Percentiles rank a stretch among this genome's conserved stretches.
Evolutionary conservation across 2,329 filamentous ascomycete genomes (phyloP).

Genomic region (Penicillium sp.): DNA sequence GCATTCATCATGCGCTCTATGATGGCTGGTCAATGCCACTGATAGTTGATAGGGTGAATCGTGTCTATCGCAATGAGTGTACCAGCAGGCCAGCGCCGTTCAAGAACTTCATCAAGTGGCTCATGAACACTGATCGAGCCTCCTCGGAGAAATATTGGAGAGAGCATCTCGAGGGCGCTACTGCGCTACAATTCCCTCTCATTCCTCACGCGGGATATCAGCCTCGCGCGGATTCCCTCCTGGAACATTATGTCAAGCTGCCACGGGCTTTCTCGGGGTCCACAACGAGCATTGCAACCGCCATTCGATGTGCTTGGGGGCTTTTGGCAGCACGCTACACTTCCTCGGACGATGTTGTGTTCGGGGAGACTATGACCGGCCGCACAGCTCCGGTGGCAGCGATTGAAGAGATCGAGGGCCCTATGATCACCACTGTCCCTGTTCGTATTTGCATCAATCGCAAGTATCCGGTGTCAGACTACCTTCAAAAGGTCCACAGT

Average conservation of each 20-base stretch:
- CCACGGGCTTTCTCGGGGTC: conserved; percentile 29
- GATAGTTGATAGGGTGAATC: conserved; percentile 32
- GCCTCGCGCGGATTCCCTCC: conserved; percentile 33
- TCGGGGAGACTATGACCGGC: conserved; percentile 45
- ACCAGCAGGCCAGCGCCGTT: conserved; percentile 32
- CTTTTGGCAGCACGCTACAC: conserved; percentile 38
- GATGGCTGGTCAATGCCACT: conserved; percentile 40
- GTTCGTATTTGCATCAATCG: conserved; percentile 37
- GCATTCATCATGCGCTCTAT: conserved; percentile 41
- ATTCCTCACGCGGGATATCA: conserved; percentile 50
- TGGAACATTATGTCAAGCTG: conserved; percentile 27
- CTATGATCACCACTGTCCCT: conserved; percentile 45
- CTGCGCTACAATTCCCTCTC: conserved; percentile 47
- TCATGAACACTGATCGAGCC: conserved; percentile 39
- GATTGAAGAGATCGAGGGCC: conserved; percentile 43
- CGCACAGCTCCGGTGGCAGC: conserved; percentile 39
- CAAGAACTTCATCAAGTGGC: conserved; percentile 51
- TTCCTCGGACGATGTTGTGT: conserved; percentile 39
- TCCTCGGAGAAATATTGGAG: conserved; percentile 49
- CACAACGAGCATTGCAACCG: conserved; percentile 36
- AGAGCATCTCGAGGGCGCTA: conserved; percentile 45
- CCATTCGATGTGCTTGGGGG: conserved; percentile 42
- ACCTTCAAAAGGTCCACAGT: conserved; percentile 53
- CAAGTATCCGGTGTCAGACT: conserved; percentile 42
- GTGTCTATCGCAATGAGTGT: conserved; percentile 19